Evolutionary conservation across 257 asterid genomes (phyloP), one percentile per base, ranked within the genome.

Genomic region (Gynochthodes officinalis): DNA sequence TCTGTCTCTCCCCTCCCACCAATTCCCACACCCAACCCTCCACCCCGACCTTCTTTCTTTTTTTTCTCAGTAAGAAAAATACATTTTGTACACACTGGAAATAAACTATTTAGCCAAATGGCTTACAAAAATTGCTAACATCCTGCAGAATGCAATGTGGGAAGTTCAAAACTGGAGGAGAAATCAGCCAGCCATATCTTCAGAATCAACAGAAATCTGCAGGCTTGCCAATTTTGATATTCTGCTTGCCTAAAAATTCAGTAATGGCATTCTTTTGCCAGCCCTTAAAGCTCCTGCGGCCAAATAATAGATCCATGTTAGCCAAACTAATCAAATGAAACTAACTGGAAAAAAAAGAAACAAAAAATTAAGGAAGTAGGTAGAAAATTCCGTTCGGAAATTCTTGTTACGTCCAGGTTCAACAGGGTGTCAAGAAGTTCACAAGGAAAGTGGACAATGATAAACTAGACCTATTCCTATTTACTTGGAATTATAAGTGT

Each of bases 281-380:
- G 67, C 97, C 46, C 88, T 91, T 93, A 85, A 93, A 93, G 79
- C 98, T 91, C 96, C 97, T 94, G 88, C 90, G 84, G 23, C 59
- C 64, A 13, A 8, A 74, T 67, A 40, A 66, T 28, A 7, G 44
- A 21, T 44, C 40, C 23, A 54, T n/a, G 65, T 50, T 21, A 42
- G 16, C 33, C 52, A 15, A 37, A n/a, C n/a, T 9, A 23, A 32
- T 27, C 39, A 54, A 35, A 28, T 35, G 3, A 46, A 65, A 39
- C 14, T 14, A 66, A 50, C 48, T 8, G 7, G 52, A 19, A 39
- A 1, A 59, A 61, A 39, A 16, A 39, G 7, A 11, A 12, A 40
- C 48, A 23, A 25, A 4, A 43, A 43, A n/a, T n/a, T n/a, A n/a
- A n/a, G n/a, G n/a, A n/a, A n/a, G n/a, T n/a, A n/a, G n/a, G 3